Conservation (phyloP, 2,329 filamentous ascomycete species). For the Paradendryphiella salina region DNA sequence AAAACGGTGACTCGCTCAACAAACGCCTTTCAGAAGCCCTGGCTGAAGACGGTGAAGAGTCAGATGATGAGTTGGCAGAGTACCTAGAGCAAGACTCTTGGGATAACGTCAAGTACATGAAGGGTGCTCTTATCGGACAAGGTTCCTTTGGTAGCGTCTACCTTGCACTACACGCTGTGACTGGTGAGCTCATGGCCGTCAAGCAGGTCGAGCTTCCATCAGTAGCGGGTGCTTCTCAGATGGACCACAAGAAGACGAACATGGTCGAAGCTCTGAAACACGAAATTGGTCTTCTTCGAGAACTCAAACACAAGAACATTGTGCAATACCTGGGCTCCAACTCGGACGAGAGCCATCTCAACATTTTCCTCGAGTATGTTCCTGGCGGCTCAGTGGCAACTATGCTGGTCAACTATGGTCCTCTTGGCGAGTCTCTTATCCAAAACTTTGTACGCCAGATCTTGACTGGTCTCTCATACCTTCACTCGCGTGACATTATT, state of each 20-base stretch:
- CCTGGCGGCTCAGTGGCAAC: conserved; percentile 95
- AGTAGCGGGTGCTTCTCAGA: conserved; percentile 69
- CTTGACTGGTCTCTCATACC: conserved; percentile 84
- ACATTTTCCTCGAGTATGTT: conserved; percentile 99
- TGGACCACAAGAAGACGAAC: conserved; percentile 89
- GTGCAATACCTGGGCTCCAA: conserved; percentile 97
- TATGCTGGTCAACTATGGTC: conserved; percentile 98
- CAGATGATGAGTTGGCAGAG: conserved; percentile 83
- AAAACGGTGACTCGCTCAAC: conserved; percentile 70
- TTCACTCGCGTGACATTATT: conserved; percentile 94
- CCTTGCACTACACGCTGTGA: conserved; percentile 90
- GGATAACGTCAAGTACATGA: conserved; percentile 99
- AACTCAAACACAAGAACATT: conserved; percentile 94
- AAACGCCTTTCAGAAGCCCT: conserved; percentile 82
- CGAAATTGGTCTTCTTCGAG: conserved; percentile 90
- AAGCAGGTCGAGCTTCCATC: conserved; percentile 96
- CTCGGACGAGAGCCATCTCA: conserved; percentile 86
- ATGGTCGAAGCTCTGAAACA: conserved; percentile 98
- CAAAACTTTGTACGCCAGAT: conserved; percentile 98
- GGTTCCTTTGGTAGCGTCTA: conserved; percentile 97
- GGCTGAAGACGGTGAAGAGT: conserved; percentile 87
- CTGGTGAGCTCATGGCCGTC: conserved; percentile 94
- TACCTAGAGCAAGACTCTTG: conserved; percentile 92
- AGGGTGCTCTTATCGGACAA: conserved; percentile 93
- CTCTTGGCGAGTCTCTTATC: conserved; percentile 87